Base-by-base conservation (phyloP, 331 rosid species). In the Quercus lobata region DNA sequence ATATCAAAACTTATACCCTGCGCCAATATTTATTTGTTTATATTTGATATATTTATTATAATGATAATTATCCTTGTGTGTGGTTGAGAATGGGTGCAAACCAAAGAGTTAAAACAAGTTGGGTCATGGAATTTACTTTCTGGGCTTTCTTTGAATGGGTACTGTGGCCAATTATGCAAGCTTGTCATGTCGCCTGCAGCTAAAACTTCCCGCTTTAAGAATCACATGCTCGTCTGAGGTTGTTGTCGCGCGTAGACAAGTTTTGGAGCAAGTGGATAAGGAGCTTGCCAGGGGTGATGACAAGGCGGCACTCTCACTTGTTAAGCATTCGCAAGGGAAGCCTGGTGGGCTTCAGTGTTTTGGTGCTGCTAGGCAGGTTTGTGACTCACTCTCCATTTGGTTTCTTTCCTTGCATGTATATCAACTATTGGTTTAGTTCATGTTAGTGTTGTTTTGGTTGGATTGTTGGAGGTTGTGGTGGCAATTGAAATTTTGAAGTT, bases 281-380 rank as follows among this genome's bases (percentile, higher is more conserved):
- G 92, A 90, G 68, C 83, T 93, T 35, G 68, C 87, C 2, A 87
- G 76, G 11, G 98, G 97, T 3, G 89, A 93, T 70, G 98, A 95
- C 53, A 89, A 88, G 78, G 84, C 91, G 22, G 97, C 96, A 4
- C 93, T 93, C 15, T 35, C 86, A n/a, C 88, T 91, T 27, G 91
- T 90, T 18, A 95, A 87, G 78, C 93, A 88, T 34, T 88, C 78
- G 62, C 99, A 83, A 69, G 94, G 91, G 58, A 88, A 90, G 70
- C 84, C 90, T 19, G 87, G 82, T 7, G 98, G 98, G 35, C 88
- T 90, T 83, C 86, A 84, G 1, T 85, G 90, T 81, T 95, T 95
- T 69, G 99, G 99, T 58, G 86, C 96, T 11, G 94, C 96, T 54
- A 90, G 98, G 74, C 96, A 91, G 98, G 97, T 90, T 69, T 66